Evolutionary conservation across 2,329 filamentous ascomycete species (phyloP).

Genomic region (Myriosclerotinia scirpicola): DNA sequence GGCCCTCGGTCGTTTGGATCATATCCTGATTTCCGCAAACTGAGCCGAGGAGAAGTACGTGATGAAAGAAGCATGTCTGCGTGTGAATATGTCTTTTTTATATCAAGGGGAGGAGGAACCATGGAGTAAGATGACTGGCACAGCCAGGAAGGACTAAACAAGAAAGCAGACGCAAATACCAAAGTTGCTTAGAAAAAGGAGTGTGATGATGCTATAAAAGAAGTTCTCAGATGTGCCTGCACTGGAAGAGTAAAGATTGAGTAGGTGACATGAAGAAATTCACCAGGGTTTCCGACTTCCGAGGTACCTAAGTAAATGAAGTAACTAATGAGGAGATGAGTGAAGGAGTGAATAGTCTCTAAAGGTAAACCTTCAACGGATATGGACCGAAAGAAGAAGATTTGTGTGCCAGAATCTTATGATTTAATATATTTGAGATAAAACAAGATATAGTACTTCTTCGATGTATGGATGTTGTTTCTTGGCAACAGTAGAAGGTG

Average conservation of each 20-base stretch:
- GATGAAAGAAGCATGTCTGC: slow-evolving; percentile 43
- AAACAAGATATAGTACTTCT: slow-evolving; percentile 31
- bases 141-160: slow-evolving; percentile 35
- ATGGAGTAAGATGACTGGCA: slow-evolving; percentile 32
- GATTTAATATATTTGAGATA: slow-evolving; percentile 21
- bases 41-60: slow-evolving; percentile 51
- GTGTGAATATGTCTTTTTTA: slow-evolving; percentile 43
- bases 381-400: slow-evolving; percentile 12
- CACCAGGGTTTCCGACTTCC: not conserved
- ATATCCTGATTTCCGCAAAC: slow-evolving; percentile 58
- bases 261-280: slow-evolving; percentile 19
- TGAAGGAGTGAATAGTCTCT: not conserved
- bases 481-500: slow-evolving; percentile 16
- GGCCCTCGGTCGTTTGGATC: slow-evolving; percentile 54
- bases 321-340: slow-evolving; percentile 6
- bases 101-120: slow-evolving; percentile 38
- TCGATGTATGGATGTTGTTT: not conserved
- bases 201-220: slow-evolving; percentile 22
- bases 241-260: slow-evolving; percentile 26
- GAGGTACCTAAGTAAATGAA: slow-evolving; percentile 1
- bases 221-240: slow-evolving; percentile 33
- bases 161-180: slow-evolving; percentile 21
- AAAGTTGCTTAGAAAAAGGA: slow-evolving; percentile 32
- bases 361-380: slow-evolving; percentile 8
- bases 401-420: slow-evolving; percentile 1